Evolutionary conservation across 2,329 filamentous ascomycete species (phyloP).

Genomic region (Moelleriella libera): DNA sequence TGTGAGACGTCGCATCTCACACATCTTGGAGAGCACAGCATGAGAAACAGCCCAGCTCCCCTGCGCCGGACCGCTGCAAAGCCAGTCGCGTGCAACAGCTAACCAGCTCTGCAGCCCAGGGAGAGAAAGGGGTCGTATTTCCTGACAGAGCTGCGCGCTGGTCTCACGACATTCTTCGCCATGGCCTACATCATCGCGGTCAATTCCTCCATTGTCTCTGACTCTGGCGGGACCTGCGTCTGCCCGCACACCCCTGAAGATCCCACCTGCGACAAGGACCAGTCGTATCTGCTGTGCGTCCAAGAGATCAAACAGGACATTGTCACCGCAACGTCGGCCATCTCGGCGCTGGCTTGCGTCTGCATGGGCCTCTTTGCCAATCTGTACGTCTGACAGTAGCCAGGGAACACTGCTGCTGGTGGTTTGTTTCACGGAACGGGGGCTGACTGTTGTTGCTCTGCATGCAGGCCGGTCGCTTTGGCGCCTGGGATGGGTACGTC

Average conservation of each 20-base stretch:
- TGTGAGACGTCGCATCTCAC: not conserved
- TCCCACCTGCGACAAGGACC: slow-evolving; percentile 35
- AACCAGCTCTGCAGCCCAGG: slow-evolving; percentile 32
- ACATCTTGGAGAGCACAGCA: not conserved
- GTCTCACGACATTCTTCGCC: slow-evolving; percentile 66
- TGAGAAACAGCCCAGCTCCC: not conserved
- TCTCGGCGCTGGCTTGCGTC: slow-evolving; percentile 66
- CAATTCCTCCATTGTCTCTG: slow-evolving; percentile 39
- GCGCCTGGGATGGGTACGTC: slow-evolving; percentile 28
- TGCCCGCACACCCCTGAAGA: slow-evolving; percentile 42
- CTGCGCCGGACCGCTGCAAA: not conserved
- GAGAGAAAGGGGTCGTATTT: slow-evolving; percentile 65
- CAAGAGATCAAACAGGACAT: slow-evolving; percentile 59
- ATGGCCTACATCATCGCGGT: slow-evolving; percentile 42
- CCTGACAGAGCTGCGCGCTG: slow-evolving; percentile 72
- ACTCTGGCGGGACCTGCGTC: slow-evolving; percentile 63
- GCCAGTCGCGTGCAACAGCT: not conserved
- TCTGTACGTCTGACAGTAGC: slow-evolving; percentile 28
- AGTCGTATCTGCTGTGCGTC: slow-evolving; percentile 49
- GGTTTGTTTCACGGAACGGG: not conserved
- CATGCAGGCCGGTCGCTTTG: slow-evolving; percentile 18
- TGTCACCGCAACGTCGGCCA: slow-evolving; percentile 74
- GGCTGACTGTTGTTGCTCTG: not conserved
- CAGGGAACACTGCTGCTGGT: not conserved
- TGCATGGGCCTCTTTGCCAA: slow-evolving; percentile 76